These are phyloP conservation scores for Cryptococcus maquisensis DNA, from an alignment of 1,284 basidiomycete genomes.

Conservation along the genomic window DNA sequence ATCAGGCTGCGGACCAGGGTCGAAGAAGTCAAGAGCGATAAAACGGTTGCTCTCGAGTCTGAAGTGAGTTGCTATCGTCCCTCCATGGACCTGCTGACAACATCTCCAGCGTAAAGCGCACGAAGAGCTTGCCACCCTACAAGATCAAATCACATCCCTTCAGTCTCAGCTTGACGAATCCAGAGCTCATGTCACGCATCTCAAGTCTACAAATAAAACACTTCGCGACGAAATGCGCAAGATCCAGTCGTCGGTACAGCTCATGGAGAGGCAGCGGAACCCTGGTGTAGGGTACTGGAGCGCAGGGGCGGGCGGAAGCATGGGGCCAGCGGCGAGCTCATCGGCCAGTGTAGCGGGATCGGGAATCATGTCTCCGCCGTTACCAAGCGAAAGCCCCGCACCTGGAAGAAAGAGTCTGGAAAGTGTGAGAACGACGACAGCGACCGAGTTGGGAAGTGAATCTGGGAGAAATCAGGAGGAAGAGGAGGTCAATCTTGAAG, in stretches of 20 bases:
- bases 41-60: constrained; percentile 42
- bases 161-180: constrained; percentile 48
- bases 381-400: not conserved
- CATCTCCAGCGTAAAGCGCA: constrained; percentile 41
- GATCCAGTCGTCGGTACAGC: constrained; percentile 79
- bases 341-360: constrained; percentile 13
- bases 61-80: constrained; percentile 38
- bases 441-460: not conserved
- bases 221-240: constrained; percentile 87
- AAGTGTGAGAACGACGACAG: constrained; percentile 1
- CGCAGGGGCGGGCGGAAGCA: constrained; percentile 9
- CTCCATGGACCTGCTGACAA: not conserved
- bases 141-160: constrained; percentile 37
- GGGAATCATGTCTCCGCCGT: constrained; percentile 46
- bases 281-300: constrained; percentile 93
- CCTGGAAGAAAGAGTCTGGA: constrained; percentile 41
- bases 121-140: constrained; percentile 45
- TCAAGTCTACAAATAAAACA: constrained; percentile 63
- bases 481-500: constrained; percentile 87
- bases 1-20: constrained; percentile 39
- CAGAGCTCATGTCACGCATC: constrained; percentile 28
- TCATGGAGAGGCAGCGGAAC: constrained; percentile 82
- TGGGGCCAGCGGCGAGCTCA: constrained; percentile 4
- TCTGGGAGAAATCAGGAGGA: constrained; percentile 14
- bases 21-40: constrained; percentile 55